Conservation (phyloP, 2,329 filamentous ascomycete genomes). For the Teratosphaeriaceae sp. region DNA sequence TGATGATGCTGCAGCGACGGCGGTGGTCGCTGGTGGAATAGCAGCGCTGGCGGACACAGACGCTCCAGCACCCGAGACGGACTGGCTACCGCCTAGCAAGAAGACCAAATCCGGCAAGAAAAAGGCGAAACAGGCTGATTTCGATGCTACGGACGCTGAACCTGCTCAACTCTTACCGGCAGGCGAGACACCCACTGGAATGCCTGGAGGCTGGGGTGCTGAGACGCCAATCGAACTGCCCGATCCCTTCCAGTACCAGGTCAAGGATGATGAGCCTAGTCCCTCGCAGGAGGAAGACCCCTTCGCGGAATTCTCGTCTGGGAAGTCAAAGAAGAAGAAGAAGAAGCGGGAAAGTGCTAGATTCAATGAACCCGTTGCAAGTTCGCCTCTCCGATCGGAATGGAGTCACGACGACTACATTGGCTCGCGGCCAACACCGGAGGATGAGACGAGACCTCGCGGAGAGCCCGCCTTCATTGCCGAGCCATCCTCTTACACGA, state of each 20-base stretch:
- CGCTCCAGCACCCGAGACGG: conserved; percentile 16
- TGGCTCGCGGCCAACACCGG: conserved; percentile 11
- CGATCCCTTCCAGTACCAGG: conserved; percentile 16
- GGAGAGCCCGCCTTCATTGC: neutral
- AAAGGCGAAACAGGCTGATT: conserved; percentile 26
- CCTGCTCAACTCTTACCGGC: conserved; percentile 8
- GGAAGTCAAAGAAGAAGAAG: conserved; percentile 32
- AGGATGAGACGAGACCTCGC: neutral
- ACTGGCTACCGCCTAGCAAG: conserved; percentile 16
- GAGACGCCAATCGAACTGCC: conserved; percentile 6
- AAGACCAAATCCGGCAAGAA: conserved; percentile 34
- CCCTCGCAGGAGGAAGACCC: conserved; percentile 17
- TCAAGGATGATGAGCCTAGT: conserved; percentile 12
- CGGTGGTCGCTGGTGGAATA: conserved; percentile 21
- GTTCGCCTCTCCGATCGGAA: conserved; percentile 40
- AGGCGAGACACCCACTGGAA: conserved; percentile 10
- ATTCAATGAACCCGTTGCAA: conserved; percentile 35
- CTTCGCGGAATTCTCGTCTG: conserved; percentile 13
- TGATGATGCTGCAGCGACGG: conserved; percentile 23
- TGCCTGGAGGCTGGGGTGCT: conserved; percentile 26
- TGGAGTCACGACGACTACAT: conserved; percentile 40
- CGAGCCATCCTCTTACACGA: conserved; percentile 6
- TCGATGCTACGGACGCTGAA: conserved; percentile 26
- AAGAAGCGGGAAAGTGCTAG: conserved; percentile 37
- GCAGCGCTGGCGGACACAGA: conserved; percentile 19